Conservation (phyloP, 2,329 filamentous ascomycete species). For the Nigrograna mackinnonii region DNA sequence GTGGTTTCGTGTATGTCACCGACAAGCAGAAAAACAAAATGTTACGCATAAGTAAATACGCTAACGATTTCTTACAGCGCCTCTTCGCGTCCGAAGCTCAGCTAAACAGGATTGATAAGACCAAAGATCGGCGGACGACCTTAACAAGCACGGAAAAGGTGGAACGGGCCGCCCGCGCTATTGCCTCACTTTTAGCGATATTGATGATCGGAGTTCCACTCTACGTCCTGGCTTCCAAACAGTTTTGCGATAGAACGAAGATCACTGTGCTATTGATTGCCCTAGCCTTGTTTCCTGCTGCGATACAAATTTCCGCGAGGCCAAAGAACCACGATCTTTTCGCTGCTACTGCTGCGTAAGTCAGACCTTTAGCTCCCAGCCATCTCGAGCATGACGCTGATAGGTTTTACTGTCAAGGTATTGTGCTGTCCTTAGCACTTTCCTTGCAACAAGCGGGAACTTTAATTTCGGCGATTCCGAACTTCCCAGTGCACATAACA, state of each 20-base stretch:
- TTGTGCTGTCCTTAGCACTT: constrained; percentile 7
- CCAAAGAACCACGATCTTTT: constrained; percentile 23
- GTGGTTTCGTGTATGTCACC: constrained; percentile 1
- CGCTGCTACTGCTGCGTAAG: constrained; percentile 25
- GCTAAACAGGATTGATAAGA: constrained; percentile 2
- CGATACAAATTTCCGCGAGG: constrained; percentile 17
- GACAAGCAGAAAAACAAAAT: neutral
- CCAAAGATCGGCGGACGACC: constrained; percentile 2
- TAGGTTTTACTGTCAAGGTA: constrained; percentile 4
- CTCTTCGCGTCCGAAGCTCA: constrained; percentile 10
- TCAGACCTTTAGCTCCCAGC: no score
- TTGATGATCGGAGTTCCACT: constrained; percentile 19
- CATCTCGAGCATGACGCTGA: no score
- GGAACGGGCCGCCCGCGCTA: constrained; percentile 10
- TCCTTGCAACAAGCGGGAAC: constrained; percentile 3
- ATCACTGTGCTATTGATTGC: constrained; percentile 17
- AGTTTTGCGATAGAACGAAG: constrained; percentile 12
- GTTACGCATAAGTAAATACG: neutral
- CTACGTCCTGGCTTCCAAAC: constrained; percentile 14
- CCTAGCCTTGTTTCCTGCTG: constrained; percentile 18
- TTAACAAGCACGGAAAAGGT: constrained; percentile 11
- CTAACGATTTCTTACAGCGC: neutral
- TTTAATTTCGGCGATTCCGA: neutral
- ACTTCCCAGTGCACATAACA: neutral
- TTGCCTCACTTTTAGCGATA: constrained; percentile 19